These are phyloP conservation scores for Danielozyma ontarioensis DNA, from an alignment of 805 yeast species.

Conservation along the genomic window DNA sequence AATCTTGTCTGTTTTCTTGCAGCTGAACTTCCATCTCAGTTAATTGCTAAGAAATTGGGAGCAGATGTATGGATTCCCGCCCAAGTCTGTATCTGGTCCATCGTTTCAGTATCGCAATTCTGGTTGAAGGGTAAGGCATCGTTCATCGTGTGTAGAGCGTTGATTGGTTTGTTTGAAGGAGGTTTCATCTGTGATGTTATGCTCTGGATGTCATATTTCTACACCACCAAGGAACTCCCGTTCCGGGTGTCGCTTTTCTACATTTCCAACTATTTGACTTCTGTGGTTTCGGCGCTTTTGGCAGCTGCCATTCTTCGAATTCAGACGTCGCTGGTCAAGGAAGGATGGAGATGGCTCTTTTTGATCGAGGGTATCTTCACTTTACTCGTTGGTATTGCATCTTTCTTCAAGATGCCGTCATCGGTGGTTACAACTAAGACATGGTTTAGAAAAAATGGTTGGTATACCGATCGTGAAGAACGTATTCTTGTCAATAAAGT, in stretches of 20 bases:
- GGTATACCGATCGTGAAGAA: slow-evolving; percentile 47
- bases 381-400: slow-evolving; percentile 43
- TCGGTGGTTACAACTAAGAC: slow-evolving; percentile 49
- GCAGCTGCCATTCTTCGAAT: slow-evolving; percentile 4
- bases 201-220: slow-evolving; percentile 64
- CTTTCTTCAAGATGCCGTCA: slow-evolving; percentile 48
- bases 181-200: slow-evolving; percentile 65
- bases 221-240: slow-evolving; percentile 53
- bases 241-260: slow-evolving; percentile 57
- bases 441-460: slow-evolving; percentile 46
- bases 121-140: slow-evolving; percentile 35
- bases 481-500: slow-evolving; percentile 54
- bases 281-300: slow-evolving; percentile 34
- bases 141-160: slow-evolving; percentile 44
- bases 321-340: slow-evolving; percentile 37
- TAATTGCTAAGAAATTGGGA: slow-evolving; percentile 59
- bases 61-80: slow-evolving; percentile 59
- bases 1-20: slow-evolving; percentile 46
- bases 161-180: slow-evolving; percentile 58
- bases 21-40: slow-evolving; percentile 63
- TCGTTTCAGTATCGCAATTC: slow-evolving; percentile 50
- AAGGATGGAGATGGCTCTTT: slow-evolving; percentile 66
- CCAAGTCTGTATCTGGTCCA: slow-evolving; percentile 53
- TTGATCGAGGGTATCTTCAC: slow-evolving; percentile 60
- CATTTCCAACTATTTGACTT: slow-evolving; percentile 47